phyloP scores from a whole-genome alignment of 805 yeast species.

The Metschnikowia aberdeeniae region DNA sequence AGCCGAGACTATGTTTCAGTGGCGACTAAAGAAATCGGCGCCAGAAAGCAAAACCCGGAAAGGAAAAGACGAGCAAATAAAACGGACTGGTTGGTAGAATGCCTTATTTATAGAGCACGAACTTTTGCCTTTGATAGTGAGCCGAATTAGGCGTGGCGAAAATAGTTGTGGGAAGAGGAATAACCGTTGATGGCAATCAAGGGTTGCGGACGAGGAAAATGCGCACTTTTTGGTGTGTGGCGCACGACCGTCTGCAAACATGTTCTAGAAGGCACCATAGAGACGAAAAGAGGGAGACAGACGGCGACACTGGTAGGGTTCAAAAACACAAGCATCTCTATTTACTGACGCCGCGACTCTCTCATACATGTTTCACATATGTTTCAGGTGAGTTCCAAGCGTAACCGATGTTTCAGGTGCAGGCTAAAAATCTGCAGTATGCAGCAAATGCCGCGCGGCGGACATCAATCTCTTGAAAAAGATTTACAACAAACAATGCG shows the following conservation, averaged over 20 bases:
- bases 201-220: slow-evolving; percentile 4
- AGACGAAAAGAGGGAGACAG: background rate
- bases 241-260: slow-evolving; percentile 3
- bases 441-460: no score
- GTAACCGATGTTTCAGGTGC: slow-evolving; percentile 1
- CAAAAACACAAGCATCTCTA: no score
- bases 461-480: no score
- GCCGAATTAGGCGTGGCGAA: slow-evolving; percentile 3
- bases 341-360: no score
- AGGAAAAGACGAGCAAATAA: background rate
- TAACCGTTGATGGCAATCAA: slow-evolving; percentile 11
- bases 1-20: background rate
- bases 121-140: background rate
- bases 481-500: no score
- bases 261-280: slow-evolving; percentile 1
- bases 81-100: background rate
- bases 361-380: no score
- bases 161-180: background rate
- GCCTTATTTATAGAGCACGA: background rate
- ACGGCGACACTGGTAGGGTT: no score
- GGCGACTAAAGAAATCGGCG: background rate
- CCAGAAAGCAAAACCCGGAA: slow-evolving; percentile 2
- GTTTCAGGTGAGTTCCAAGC: no score
- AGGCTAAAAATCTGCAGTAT: background rate
- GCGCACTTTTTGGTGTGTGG: slow-evolving; percentile 2